A percentile compares a stretch with the other conserved stretches of the same genome.
Evolutionary conservation across 1,284 basidiomycete genomes (phyloP).

Genomic region (Xerocomus subilludens): DNA sequence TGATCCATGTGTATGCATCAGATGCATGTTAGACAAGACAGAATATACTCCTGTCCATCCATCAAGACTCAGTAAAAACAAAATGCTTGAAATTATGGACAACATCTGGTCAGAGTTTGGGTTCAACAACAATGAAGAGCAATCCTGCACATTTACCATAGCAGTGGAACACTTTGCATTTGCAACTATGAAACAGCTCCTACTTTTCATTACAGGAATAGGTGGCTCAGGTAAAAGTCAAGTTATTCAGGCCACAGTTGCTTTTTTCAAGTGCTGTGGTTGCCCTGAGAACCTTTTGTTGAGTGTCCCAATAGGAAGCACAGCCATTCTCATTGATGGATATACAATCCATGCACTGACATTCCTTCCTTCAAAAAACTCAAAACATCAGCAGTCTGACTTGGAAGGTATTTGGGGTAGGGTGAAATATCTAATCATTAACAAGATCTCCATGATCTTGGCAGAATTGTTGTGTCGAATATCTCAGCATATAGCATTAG

Average conservation of each 20-base stretch:
- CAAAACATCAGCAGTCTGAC: no score
- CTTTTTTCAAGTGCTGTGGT: no score
- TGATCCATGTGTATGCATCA: no score
- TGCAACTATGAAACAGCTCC: no score
- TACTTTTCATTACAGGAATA: neutral
- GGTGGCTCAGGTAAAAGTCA: slow-evolving; percentile 2
- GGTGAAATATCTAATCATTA: neutral
- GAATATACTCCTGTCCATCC: no score
- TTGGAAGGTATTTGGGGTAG: neutral
- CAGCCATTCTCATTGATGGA: neutral
- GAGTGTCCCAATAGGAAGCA: neutral
- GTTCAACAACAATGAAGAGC: neutral
- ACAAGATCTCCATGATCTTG: neutral
- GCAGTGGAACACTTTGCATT: neutral
- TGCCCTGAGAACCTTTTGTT: neutral
- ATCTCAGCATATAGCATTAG: no score
- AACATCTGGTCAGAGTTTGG: no score
- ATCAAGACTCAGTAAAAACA: no score
- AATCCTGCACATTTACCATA: neutral
- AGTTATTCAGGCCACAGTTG: neutral
- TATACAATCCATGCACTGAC: neutral
- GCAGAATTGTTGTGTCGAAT: no score
- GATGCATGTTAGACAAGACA: no score
- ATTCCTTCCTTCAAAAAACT: no score
- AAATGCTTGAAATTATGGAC: no score